Conservation (phyloP, 2,329 filamentous ascomycete genomes). For the Colletotrichum tropicale region DNA sequence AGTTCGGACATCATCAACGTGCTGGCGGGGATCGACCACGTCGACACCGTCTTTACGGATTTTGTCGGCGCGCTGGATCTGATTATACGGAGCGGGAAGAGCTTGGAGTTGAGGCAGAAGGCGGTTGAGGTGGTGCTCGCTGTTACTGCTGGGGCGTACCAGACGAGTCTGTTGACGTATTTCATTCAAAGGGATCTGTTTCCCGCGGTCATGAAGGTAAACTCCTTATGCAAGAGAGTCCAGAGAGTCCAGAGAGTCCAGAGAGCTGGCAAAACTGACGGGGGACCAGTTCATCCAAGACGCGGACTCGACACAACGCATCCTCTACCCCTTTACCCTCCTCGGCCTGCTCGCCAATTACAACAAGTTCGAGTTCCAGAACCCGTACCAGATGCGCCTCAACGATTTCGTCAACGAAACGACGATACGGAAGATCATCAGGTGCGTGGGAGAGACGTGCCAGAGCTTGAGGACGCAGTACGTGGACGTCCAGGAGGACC, state of each 20-base stretch:
- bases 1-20: constrained; percentile 94
- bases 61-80: constrained; percentile 83
- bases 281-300: constrained; percentile 76
- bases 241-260: accelerated
- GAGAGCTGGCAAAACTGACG: not conserved
- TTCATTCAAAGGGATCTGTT: constrained; percentile 95
- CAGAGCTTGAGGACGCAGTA: constrained; percentile 74
- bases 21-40: constrained; percentile 85
- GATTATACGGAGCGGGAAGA: constrained; percentile 79
- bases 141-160: constrained; percentile 91
- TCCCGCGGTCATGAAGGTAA: constrained; percentile 90
- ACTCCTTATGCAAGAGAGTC: constrained; percentile 6
- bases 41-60: constrained; percentile 86
- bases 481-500: constrained; percentile 84
- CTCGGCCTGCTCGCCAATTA: constrained; percentile 92
- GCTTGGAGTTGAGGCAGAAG: constrained; percentile 73
- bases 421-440: constrained; percentile 82
- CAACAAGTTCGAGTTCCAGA: constrained; percentile 99
- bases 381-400: constrained; percentile 89
- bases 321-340: constrained; percentile 79
- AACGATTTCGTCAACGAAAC: constrained; percentile 95
- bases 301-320: constrained; percentile 65
- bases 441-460: constrained; percentile 76
- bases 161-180: constrained; percentile 92
- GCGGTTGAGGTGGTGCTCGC: constrained; percentile 83